phyloP scores from a whole-genome alignment of 257 asterid species.

The Linaria vulgaris region DNA sequence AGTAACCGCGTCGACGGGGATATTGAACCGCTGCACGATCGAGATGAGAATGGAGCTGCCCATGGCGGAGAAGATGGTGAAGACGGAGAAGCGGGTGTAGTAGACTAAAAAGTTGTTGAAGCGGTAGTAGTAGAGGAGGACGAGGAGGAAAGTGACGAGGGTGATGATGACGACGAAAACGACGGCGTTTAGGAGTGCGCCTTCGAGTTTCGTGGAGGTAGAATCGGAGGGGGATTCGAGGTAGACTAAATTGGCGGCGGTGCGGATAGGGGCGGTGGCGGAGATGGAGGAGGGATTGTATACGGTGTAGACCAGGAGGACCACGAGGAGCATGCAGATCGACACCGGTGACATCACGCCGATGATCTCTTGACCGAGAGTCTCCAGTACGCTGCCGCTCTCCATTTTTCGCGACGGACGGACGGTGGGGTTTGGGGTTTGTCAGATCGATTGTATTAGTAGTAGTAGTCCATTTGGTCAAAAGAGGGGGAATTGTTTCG shows the following conservation, averaged over 20 bases:
- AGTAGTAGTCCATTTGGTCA: too few relatives aligned
- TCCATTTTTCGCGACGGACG: conserved; percentile 45
- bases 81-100: conserved; percentile 84
- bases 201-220: conserved; percentile 72
- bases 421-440: too few relatives aligned
- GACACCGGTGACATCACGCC: conserved; percentile 98
- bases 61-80: conserved; percentile 66
- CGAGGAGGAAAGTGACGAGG: conserved; percentile 70
- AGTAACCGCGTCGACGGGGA: conserved; percentile 76
- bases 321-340: conserved; percentile 89
- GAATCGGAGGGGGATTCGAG: conserved; percentile 75
- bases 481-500: too few relatives aligned
- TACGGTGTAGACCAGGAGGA: conserved; percentile 76
- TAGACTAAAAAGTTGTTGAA: conserved; percentile 72
- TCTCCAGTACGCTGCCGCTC: conserved; percentile 70
- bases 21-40: conserved; percentile 56
- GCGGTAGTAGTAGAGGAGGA: conserved; percentile 83
- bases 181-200: conserved; percentile 70
- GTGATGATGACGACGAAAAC: conserved; percentile 74
- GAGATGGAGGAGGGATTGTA: conserved; percentile 50
- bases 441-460: too few relatives aligned
- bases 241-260: conserved; percentile 89
- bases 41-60: conserved; percentile 78
- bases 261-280: conserved; percentile 49
- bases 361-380: conserved; percentile 75